phyloP scores from a whole-genome alignment of 768 basidiomycete genomes.

The Termitomyces sp. region DNA sequence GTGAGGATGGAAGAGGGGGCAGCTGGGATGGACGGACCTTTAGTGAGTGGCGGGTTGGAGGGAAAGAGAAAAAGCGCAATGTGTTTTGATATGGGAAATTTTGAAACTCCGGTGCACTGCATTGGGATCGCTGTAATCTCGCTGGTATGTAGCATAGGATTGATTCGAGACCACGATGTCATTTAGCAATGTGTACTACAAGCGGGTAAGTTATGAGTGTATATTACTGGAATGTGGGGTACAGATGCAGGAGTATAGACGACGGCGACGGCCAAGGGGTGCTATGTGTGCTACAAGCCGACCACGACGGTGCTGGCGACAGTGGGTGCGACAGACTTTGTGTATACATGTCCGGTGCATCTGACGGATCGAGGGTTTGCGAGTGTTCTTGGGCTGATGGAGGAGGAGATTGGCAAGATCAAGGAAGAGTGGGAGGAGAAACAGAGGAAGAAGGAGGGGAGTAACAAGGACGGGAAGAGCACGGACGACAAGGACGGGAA shows the following conservation, averaged over 20 bases:
- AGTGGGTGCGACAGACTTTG: conserved; percentile 75
- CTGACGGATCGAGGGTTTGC: conserved; percentile 79
- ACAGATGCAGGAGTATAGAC: conserved; percentile 43
- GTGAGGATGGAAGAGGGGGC: conserved; percentile 14
- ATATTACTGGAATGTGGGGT: conserved; percentile 6
- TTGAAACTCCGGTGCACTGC: conserved; percentile 40
- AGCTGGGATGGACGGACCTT: conserved; percentile 38
- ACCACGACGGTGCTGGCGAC: conserved; percentile 86
- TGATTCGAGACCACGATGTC: conserved; percentile 43
- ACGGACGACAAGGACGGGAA: conserved; percentile 36
- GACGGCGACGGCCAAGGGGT: conserved; percentile 73
- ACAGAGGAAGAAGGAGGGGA: conserved; percentile 55
- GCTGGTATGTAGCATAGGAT: background rate
- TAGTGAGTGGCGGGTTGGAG: conserved; percentile 63
- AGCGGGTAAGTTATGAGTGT: conserved; percentile 56
- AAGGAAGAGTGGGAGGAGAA: conserved; percentile 81
- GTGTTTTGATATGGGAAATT: conserved; percentile 30
- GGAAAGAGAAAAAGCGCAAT: conserved; percentile 32
- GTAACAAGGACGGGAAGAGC: conserved; percentile 33
- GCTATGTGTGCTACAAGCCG: conserved; percentile 76
- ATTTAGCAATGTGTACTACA: conserved; percentile 86
- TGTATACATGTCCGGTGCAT: conserved; percentile 84
- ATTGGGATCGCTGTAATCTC: background rate
- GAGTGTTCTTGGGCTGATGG: conserved; percentile 43
- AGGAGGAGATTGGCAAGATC: conserved; percentile 75